These are phyloP conservation scores for Debaryomycetaceae sp. DNA, from an alignment of 1,139 yeast genomes.

Conservation along the genomic window DNA sequence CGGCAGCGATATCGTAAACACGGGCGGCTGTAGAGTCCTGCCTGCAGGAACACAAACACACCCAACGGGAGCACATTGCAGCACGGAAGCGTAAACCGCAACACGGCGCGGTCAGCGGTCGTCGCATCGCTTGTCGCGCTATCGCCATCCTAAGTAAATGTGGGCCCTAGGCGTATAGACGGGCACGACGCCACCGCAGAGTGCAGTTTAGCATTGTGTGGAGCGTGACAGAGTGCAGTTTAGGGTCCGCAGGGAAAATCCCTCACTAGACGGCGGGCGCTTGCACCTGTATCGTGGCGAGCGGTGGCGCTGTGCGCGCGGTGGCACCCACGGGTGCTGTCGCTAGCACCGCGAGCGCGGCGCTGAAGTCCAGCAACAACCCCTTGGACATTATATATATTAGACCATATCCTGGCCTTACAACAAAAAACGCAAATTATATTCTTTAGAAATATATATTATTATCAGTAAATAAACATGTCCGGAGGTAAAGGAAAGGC, in stretches of 20 bases:
- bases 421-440: not conserved
- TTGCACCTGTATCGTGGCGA: not conserved
- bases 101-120: not conserved
- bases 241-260: conserved; percentile 1
- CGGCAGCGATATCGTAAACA: not conserved
- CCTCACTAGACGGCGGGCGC: conserved; percentile 1
- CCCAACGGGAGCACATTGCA: not conserved
- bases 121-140: not conserved
- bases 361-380: not conserved
- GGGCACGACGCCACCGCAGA: not conserved
- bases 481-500: conserved; percentile 57
- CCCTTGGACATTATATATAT: not conserved
- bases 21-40: not conserved
- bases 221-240: not conserved
- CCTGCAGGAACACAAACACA: conserved; percentile 1
- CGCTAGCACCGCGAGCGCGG: not conserved
- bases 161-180: not conserved
- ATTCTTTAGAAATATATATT: not conserved
- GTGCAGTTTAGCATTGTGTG: conserved; percentile 3
- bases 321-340: not conserved
- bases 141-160: not conserved
- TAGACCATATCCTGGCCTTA: not conserved
- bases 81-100: not conserved
- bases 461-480: conserved; percentile 23
- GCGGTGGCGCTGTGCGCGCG: not conserved